Conservation (phyloP, 2,329 filamentous ascomycete genomes). For the Geoglossum cookeanum region DNA sequence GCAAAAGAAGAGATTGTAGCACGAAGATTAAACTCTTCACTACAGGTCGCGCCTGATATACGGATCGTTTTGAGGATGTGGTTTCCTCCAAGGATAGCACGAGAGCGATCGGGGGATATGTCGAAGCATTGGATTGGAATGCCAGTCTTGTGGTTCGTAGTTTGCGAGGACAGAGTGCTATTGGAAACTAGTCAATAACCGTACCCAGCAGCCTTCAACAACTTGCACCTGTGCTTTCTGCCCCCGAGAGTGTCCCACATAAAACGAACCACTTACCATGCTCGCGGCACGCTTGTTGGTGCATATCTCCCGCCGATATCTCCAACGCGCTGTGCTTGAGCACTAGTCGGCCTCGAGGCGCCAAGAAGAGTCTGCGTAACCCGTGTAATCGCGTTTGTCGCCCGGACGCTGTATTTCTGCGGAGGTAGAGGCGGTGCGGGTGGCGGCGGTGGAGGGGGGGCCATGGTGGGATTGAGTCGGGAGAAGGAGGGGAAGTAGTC, state of each 20-base stretch:
- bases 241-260: neutral
- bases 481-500: neutral
- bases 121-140: conserved; percentile 43
- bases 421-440: conserved; percentile 14
- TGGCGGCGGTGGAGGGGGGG: conserved; percentile 1
- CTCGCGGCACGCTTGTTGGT: conserved; percentile 5
- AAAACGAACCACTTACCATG: conserved; percentile 6
- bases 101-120: conserved; percentile 41
- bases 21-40: conserved; percentile 44
- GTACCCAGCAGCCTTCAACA: neutral
- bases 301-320: conserved; percentile 10
- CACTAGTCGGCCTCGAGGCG: conserved; percentile 33
- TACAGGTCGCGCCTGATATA: conserved; percentile 34
- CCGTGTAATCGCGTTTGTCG: conserved; percentile 28
- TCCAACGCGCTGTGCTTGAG: conserved; percentile 25
- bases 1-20: conserved; percentile 39
- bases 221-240: neutral
- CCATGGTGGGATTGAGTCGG: neutral
- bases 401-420: conserved; percentile 24
- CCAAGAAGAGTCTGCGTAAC: conserved; percentile 36
- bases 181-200: conserved; percentile 2
- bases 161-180: conserved; percentile 30
- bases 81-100: conserved; percentile 44
- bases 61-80: conserved; percentile 47
- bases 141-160: conserved; percentile 42